A percentile compares a stretch with the other conserved stretches of the same genome.
phyloP scores from a whole-genome alignment of 192 early-diverging fungal genomes.

The Backusella tarrabulga region DNA sequence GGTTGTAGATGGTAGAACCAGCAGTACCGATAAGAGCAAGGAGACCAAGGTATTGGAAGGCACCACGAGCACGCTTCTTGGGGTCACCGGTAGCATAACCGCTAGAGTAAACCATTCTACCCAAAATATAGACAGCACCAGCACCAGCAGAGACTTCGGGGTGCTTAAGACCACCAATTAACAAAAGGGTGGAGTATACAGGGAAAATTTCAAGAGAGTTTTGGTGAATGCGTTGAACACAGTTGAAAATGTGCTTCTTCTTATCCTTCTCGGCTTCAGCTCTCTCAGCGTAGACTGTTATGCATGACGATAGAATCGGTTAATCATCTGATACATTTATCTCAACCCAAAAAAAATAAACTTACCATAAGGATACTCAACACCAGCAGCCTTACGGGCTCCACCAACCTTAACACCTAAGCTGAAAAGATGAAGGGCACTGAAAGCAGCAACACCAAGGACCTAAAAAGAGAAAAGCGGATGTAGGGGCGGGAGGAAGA shows the following conservation, averaged over 20 bases:
- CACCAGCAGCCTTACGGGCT: slow-evolving; percentile 57
- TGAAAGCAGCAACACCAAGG: slow-evolving; percentile 2
- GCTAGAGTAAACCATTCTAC: slow-evolving; percentile 50
- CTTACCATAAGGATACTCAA: slow-evolving; percentile 68
- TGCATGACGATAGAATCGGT: background rate
- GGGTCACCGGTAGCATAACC: slow-evolving; percentile 64
- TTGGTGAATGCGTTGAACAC: slow-evolving; percentile 60
- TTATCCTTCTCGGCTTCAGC: slow-evolving; percentile 59
- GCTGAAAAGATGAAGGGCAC: background rate
- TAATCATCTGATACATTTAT: background rate
- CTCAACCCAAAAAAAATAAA: slow-evolving; percentile 4
- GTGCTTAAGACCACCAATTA: slow-evolving; percentile 51
- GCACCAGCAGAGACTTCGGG: slow-evolving; percentile 51
- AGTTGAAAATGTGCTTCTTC: slow-evolving; percentile 73
- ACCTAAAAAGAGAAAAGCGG: slow-evolving; percentile 2
- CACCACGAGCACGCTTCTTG: slow-evolving; percentile 49
- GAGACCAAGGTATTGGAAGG: slow-evolving; percentile 50
- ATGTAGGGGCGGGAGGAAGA: background rate
- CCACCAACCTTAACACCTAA: slow-evolving; percentile 41
- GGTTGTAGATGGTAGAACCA: slow-evolving; percentile 39
- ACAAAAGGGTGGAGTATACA: slow-evolving; percentile 49
- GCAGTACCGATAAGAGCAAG: slow-evolving; percentile 47
- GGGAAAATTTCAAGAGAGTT: slow-evolving; percentile 69
- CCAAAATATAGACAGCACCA: slow-evolving; percentile 49
- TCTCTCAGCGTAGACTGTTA: slow-evolving; percentile 55